These are phyloP conservation scores for Paecilomyces dactylethromorphus DNA, from an alignment of 2,329 filamentous ascomycete genomes.

Conservation along the genomic window DNA sequence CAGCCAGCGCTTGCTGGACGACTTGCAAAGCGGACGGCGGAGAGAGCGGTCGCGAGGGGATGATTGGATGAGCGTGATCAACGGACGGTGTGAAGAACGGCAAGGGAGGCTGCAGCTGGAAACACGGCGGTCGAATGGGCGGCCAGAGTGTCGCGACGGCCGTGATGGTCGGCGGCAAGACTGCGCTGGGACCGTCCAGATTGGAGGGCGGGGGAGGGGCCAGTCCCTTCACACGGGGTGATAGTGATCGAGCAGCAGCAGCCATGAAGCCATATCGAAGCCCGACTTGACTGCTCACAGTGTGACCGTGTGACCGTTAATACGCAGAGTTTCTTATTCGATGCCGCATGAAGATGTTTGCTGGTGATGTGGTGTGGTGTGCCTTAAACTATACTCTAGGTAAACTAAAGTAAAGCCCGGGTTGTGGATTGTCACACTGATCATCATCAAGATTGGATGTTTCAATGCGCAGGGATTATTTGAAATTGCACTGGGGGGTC, in stretches of 20 bases:
- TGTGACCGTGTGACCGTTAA: not conserved
- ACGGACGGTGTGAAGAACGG: constrained; percentile 18
- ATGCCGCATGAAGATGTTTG: not conserved
- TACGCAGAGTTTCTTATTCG: not conserved
- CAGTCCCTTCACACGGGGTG: not conserved
- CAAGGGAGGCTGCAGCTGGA: not conserved
- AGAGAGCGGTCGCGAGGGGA: constrained; percentile 10
- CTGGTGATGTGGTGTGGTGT: too few relatives aligned
- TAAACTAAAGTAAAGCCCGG: too few relatives aligned
- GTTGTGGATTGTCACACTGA: too few relatives aligned
- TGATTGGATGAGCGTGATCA: constrained; percentile 12
- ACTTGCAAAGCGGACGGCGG: constrained; percentile 13
- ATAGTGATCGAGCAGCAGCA: not conserved
- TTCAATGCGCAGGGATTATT: too few relatives aligned
- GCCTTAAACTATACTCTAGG: too few relatives aligned
- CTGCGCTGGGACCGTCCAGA: not conserved
- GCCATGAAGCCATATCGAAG: not conserved
- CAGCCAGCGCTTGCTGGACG: not conserved
- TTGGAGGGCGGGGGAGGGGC: not conserved
- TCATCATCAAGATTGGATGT: too few relatives aligned
- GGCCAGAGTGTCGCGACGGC: not conserved
- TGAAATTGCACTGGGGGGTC: too few relatives aligned
- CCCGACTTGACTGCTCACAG: not conserved
- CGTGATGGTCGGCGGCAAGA: not conserved
- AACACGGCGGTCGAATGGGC: not conserved